Conservation (phyloP, 352 stramenopile genomes). For the Globisporangium paroecandrum region DNA sequence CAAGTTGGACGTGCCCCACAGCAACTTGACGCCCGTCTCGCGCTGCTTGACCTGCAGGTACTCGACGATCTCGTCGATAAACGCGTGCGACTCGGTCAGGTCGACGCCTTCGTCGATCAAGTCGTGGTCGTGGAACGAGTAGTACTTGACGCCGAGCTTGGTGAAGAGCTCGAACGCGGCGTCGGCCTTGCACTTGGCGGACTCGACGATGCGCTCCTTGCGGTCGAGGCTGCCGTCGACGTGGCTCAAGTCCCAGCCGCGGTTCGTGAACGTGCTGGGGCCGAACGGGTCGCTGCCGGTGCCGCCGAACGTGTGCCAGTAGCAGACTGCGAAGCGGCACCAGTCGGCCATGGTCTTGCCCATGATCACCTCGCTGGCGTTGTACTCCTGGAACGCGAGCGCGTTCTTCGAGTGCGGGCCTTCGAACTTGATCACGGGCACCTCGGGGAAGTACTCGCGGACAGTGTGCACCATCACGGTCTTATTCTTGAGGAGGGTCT, state of each 20-base stretch:
- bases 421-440: slow-evolving; percentile 66
- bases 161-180: slow-evolving; percentile 87
- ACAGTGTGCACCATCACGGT: slow-evolving; percentile 16
- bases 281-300: slow-evolving; percentile 34
- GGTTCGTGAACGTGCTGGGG: slow-evolving; percentile 34
- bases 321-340: slow-evolving; percentile 62
- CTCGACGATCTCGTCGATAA: slow-evolving; percentile 34
- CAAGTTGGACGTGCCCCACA: slow-evolving; percentile 84
- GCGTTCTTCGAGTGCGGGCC: slow-evolving; percentile 38
- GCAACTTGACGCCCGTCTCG: slow-evolving; percentile 66
- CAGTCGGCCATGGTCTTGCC: slow-evolving; percentile 76
- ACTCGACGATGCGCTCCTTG: slow-evolving; percentile 47
- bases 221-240: slow-evolving; percentile 34
- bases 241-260: slow-evolving; percentile 33
- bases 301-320: slow-evolving; percentile 52
- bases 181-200: slow-evolving; percentile 71
- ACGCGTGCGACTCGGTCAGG: slow-evolving; percentile 35
- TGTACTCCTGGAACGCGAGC: slow-evolving; percentile 78
- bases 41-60: slow-evolving; percentile 64
- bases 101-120: slow-evolving; percentile 63
- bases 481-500: neutral
- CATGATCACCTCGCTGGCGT: slow-evolving; percentile 65
- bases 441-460: slow-evolving; percentile 50
- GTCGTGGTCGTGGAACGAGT: slow-evolving; percentile 86
- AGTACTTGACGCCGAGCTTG: slow-evolving; percentile 81